Percentiles rank a stretch among this genome's conserved stretches.
Evolutionary conservation across 805 yeast genomes (phyloP).

Genomic region (Metschnikowia drakensbergensis): DNA sequence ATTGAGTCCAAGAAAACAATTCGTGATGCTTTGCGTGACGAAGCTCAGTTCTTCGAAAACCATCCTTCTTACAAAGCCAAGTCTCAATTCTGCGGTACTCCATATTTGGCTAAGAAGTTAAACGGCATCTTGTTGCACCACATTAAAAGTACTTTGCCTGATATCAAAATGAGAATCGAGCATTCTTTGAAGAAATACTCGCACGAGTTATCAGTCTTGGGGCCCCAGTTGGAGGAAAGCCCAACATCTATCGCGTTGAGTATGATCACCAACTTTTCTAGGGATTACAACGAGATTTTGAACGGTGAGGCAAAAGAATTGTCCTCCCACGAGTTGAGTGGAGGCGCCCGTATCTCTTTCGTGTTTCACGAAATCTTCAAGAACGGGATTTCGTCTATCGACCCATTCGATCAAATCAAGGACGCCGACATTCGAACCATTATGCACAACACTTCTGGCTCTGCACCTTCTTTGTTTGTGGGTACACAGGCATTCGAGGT

Average conservation of each 20-base stretch:
- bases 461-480: conserved; percentile 91
- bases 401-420: conserved; percentile 94
- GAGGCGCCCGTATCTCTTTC: conserved; percentile 96
- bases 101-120: conserved; percentile 87
- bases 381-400: conserved; percentile 86
- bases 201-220: conserved; percentile 66
- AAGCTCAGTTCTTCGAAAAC: conserved; percentile 73
- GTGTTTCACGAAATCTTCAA: conserved; percentile 95
- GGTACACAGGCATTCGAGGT: conserved; percentile 98
- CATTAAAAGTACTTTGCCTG: conserved; percentile 67
- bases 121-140: conserved; percentile 86
- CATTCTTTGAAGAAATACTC: conserved; percentile 75
- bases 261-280: conserved; percentile 88
- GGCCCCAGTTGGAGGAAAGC: conserved; percentile 85
- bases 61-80: conserved; percentile 91
- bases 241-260: conserved; percentile 86
- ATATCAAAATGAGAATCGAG: conserved; percentile 86
- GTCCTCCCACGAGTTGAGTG: conserved; percentile 84
- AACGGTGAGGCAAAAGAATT: conserved; percentile 92
- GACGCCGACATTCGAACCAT: conserved; percentile 95
- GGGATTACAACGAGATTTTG: conserved; percentile 84
- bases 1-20: conserved; percentile 86
- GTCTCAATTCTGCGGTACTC: conserved; percentile 98
- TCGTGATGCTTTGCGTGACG: conserved; percentile 80
- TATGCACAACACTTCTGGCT: conserved; percentile 94